Evolutionary conservation across 495 filamentous ascomycete species (phyloP).

Genomic region (Annulohypoxylon maeteangense): DNA sequence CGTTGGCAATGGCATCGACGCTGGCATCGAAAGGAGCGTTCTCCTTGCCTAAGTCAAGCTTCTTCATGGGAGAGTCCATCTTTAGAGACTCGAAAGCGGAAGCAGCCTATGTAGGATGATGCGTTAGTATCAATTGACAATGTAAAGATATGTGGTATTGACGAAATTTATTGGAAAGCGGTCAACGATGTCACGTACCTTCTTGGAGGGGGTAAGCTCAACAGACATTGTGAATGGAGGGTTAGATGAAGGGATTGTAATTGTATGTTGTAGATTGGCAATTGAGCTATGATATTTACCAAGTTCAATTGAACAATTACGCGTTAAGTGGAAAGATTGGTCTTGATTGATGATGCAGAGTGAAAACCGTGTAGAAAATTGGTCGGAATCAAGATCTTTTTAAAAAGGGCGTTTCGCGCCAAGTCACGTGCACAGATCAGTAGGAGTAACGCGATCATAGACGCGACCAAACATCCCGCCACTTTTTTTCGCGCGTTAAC

Average conservation of each 20-base stretch:
- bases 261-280: slow-evolving; percentile 24
- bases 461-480: slow-evolving; percentile 36
- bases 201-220: slow-evolving; percentile 86
- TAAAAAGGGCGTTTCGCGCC: slow-evolving; percentile 43
- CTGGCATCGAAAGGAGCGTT: slow-evolving; percentile 73
- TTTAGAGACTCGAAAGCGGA: slow-evolving; percentile 87
- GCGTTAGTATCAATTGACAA: slow-evolving; percentile 49
- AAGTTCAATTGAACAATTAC: slow-evolving; percentile 27
- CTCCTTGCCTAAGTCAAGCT: slow-evolving; percentile 91
- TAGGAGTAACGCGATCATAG: background rate
- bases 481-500: slow-evolving; percentile 40
- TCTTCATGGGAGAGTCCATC: slow-evolving; percentile 94
- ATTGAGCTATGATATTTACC: slow-evolving; percentile 20
- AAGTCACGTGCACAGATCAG: slow-evolving; percentile 43
- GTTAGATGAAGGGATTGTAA: slow-evolving; percentile 13
- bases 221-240: slow-evolving; percentile 66
- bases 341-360: slow-evolving; percentile 39
- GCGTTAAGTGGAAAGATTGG: slow-evolving; percentile 26
- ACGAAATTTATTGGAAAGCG: background rate
- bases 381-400: slow-evolving; percentile 40
- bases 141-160: background rate
- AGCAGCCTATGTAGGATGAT: slow-evolving; percentile 70
- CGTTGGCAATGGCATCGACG: slow-evolving; percentile 64
- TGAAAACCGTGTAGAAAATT: slow-evolving; percentile 35
- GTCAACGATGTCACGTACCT: slow-evolving; percentile 63